Evolutionary conservation across 352 stramenopile species (phyloP), one percentile per base, ranked within the genome.

Genomic region (Phytophthora melonis): DNA sequence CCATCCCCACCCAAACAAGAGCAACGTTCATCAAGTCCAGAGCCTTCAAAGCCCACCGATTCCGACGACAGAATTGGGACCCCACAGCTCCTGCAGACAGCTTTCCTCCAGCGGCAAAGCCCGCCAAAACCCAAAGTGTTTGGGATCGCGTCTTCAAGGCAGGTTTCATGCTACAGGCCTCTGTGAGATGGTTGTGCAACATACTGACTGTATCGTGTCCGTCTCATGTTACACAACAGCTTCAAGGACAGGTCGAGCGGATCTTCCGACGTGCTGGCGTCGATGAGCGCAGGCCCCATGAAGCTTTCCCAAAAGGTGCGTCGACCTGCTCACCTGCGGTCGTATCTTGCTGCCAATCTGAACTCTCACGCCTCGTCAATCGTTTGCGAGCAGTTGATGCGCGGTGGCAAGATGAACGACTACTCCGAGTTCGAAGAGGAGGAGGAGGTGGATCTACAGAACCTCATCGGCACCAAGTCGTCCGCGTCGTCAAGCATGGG

Each of bases 361-460:
- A 52, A 6, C 45, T 52, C 16, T 69, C 63, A 63, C 34, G 54
- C 6, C 30, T 76, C 36, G 16, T 65, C 8, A 21, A 56, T 43
- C 3, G 8, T 50, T 60, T 45, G 11, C 27, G 19, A 52, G 23
- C 53, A 92, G 86, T 66, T 93, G 14, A 84, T 95, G 52, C 85
- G 87, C n/a, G 86, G 87, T 9, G 84, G 79, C 23, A 93, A 88
- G 62, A 89, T 94, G 70, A 78, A 81, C 60, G 89, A 94, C 56
- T 91, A 92, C 69, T 93, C 83, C 4, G 86, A 93, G 70, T 94
- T 94, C 58, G 84, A 95, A 53, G 87, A 93, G 49, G 88, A 95
- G 55, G 86, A 93, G 18, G 84, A 91, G 32, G 79, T 93, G 30
- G 79, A 95, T 76, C 60, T 93, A 53, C 81, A 89, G 61, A 92